Evolutionary conservation across 1,139 yeast genomes (phyloP), one percentile per base, ranked within the genome.

Genomic region (Geotrichum cucujoidarum): DNA sequence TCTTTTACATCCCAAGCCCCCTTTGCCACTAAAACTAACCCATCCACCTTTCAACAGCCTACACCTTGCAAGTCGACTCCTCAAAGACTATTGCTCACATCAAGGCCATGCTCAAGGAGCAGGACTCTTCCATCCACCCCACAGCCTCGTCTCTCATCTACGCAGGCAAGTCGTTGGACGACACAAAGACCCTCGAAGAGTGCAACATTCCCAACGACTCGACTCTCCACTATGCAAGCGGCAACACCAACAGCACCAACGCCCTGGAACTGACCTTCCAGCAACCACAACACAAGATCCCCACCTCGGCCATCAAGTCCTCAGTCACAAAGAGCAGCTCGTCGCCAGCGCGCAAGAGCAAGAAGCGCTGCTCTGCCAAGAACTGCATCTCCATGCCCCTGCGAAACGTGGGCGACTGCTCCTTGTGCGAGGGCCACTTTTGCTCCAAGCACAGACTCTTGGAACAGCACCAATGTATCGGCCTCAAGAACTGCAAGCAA

Each of bases 361-460:
- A 81, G 67, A 75, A 75, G 64, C 73, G 76, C 51, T 87, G 95
- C 65, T 71, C 81, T 22, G 80, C 80, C 66, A 69, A 69, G 42
- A 65, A 71, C 39, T 88, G 96, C 66, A 71, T 75, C 29, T 75
- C 84, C 14, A 72, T 78, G 3, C 88, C 92, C 1, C 75, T 87
- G 51, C 77, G 95, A 55, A 84, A 88, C 70, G 94, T 86, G 34
- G 96, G 96, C 35, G 89, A 83, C 65, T 89, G 97, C 66, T 77
- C 81, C 50, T 86, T 82, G 62, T 89, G 96, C 65, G 80, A 80
- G 47, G 95, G 95, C 40, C 84, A 83, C 62, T 88, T 80, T 65
- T 88, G 97, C 67, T 85, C 94, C 35, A 83, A 83, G 61, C 97
- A 88, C 68, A 74, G 97, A 52, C 74, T 89, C 52, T 73, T 88